Base-by-base conservation (phyloP, 2,329 filamentous ascomycete species). In the Fusarium luffae region DNA sequence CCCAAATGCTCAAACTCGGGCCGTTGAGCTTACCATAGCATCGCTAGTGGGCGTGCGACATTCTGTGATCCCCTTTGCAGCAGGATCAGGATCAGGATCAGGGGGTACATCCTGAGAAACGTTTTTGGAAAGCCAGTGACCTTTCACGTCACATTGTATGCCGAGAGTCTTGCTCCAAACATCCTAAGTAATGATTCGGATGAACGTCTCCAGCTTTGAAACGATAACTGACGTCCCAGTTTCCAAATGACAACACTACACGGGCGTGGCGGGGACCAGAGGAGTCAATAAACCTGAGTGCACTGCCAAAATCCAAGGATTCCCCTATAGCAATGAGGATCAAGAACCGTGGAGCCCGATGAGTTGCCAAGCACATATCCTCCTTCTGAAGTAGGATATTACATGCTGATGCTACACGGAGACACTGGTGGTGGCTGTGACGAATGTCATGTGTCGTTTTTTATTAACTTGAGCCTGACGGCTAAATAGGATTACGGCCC, bases 31-130 rank as follows among this genome's bases (percentile, higher is more conserved):
- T 56, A 55, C 62, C 42, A 59, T 32, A 64, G 59, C 41, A 52
- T 54, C 30, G 27, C 48, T 60, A 59, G 67, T 43, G 50, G 62
- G 67, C 42, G 58, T 68, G 58, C 32, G 37, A 59, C 63, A 44
- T 59, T 47, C 50, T 70, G 67, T 70, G 66, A 70, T 70, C 67
- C 51, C 42, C 58, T 59, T 70, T 70, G 67, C 67, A 67, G 67
- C 63, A 68, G 63, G 54, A 59, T 59, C 57, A 59, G 52, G 40
- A 54, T 58, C 58, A 61, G 40, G 54, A 52, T 62, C 55, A 67
- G 66, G 67, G 67, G 54, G 66, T 68, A 50, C 30, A 50, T 28
- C 50, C 32, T 28, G 54, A 66, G 41, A 27, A 67, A 59, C 47
- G 25, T 41, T 63, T 59, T 46, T 30, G 44, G 54, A 49, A 64